Evolutionary conservation across 257 asterid genomes (phyloP).

Genomic region (Cinchona pubescens): DNA sequence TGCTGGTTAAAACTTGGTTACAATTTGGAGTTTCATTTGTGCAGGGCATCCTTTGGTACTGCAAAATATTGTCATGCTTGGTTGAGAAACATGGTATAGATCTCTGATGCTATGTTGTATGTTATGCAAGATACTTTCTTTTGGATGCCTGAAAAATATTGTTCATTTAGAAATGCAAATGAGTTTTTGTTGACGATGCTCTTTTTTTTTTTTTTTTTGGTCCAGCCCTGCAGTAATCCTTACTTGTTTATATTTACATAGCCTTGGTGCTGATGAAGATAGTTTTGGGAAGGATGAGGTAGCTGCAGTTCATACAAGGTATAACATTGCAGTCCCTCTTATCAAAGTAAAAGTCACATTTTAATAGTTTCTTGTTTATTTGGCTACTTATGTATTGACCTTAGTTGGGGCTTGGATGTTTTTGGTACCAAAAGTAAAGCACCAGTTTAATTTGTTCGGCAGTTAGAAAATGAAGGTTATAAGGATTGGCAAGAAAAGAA

Average conservation of each 20-base stretch:
- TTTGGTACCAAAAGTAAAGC: neutral
- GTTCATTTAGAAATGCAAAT: neutral
- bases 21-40: slow-evolving; percentile 13
- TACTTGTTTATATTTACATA: slow-evolving; percentile 88
- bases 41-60: slow-evolving; percentile 99
- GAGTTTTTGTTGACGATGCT: slow-evolving; percentile 14
- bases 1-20: slow-evolving; percentile 10
- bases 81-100: slow-evolving; percentile 80
- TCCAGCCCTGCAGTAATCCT: slow-evolving; percentile 90
- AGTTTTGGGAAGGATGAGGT: slow-evolving; percentile 94
- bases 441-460: neutral
- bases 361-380: slow-evolving; percentile 7
- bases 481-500: neutral
- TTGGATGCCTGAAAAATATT: neutral
- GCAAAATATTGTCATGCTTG: slow-evolving; percentile 98
- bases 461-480: neutral
- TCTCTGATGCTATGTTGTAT: slow-evolving; percentile 12
- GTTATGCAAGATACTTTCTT: slow-evolving; percentile 15
- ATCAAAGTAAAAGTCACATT: too few relatives aligned
- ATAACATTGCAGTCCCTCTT: slow-evolving; percentile 8
- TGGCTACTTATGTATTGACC: neutral
- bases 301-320: slow-evolving; percentile 97
- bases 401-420: neutral
- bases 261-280: slow-evolving; percentile 87
- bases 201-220: slow-evolving; percentile 32